These are phyloP conservation scores for Cyathus striatus DNA, from an alignment of 768 basidiomycete genomes.

Conservation along the genomic window DNA sequence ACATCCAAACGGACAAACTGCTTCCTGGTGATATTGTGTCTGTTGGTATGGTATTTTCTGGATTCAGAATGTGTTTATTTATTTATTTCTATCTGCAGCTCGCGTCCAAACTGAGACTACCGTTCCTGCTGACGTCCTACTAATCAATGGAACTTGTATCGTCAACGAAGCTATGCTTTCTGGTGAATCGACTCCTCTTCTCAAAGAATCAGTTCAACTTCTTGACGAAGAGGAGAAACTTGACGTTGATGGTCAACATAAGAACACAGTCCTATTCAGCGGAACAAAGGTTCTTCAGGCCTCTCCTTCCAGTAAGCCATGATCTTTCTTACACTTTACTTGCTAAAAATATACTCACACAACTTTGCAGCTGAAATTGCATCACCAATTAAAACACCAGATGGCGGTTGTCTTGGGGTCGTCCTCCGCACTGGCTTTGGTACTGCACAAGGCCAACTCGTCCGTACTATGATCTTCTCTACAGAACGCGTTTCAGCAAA, in stretches of 20 bases:
- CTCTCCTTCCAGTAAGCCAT: constrained; percentile 43
- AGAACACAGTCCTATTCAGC: constrained; percentile 86
- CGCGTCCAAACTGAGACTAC: constrained; percentile 76
- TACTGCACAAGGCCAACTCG: constrained; percentile 94
- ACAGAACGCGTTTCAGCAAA: constrained; percentile 96
- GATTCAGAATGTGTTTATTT: not conserved
- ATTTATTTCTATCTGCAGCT: constrained; percentile 28
- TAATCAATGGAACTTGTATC: constrained; percentile 90
- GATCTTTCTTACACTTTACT: too few relatives aligned
- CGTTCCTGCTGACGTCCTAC: constrained; percentile 88
- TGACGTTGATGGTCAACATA: constrained; percentile 83
- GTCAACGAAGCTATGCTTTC: constrained; percentile 99
- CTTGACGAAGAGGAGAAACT: constrained; percentile 69
- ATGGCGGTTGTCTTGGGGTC: constrained; percentile 88
- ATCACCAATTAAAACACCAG: constrained; percentile 65
- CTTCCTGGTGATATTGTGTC: constrained; percentile 91
- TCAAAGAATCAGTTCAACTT: constrained; percentile 93
- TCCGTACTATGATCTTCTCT: constrained; percentile 98
- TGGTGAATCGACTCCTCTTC: constrained; percentile 93
- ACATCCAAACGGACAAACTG: constrained; percentile 79
- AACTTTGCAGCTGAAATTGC: constrained; percentile 28
- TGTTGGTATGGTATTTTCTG: constrained; percentile 39
- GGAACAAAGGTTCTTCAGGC: constrained; percentile 97
- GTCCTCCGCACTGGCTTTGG: constrained; percentile 97
- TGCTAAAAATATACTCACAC: too few relatives aligned